Evolutionary conservation across 768 basidiomycete species (phyloP), one percentile per base, ranked within the genome.

Genomic region (Pleurotus ostreatus): DNA sequence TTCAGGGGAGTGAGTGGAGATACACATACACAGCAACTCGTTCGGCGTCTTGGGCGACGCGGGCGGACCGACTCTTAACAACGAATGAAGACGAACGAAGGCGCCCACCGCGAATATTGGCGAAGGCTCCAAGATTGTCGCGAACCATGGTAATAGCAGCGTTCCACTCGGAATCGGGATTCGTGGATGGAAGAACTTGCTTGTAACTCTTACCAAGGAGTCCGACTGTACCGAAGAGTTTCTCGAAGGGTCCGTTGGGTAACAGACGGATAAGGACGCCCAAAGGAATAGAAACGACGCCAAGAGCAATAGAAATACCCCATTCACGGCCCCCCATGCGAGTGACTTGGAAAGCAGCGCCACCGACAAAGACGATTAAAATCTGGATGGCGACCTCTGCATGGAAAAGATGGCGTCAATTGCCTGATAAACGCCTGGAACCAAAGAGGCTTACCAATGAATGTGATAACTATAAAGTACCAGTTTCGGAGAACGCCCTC

Each of bases 221-320:
- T 23, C 51, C 51, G 39, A 53, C 11, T 6, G 37, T 30, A 12
- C 51, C 51, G 69, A 78, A 79, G n/a, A 72, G 41, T 45, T 62
- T 78, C 62, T 92, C 89, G 65, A 94, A 85, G 0, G 92, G 91
- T 34, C 65, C 80, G 64, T 88, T 94, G 46, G 96, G 96, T 25
- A 95, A 68, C 18, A 84, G 70, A 43, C 96, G 91, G 58, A 95
- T 80, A 59, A 94, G 65, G 38, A 77, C 86, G 52, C 93, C 97
- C 63, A 96, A 78, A 4, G 96, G 97, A 45, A 98, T 83, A 8
- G 97, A 88, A 46, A 94, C 82, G 43, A 88, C 59, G 37, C 96
- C 97, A 34, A 98, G 80, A 48, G 92, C 87, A 39, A 99, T 74
- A 0, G 92, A 90, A 61, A 98, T 92, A 53, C 84, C 94, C 97